Conservation (phyloP, 352 stramenopile genomes). For the Phytopythium chamaehyphon region DNA sequence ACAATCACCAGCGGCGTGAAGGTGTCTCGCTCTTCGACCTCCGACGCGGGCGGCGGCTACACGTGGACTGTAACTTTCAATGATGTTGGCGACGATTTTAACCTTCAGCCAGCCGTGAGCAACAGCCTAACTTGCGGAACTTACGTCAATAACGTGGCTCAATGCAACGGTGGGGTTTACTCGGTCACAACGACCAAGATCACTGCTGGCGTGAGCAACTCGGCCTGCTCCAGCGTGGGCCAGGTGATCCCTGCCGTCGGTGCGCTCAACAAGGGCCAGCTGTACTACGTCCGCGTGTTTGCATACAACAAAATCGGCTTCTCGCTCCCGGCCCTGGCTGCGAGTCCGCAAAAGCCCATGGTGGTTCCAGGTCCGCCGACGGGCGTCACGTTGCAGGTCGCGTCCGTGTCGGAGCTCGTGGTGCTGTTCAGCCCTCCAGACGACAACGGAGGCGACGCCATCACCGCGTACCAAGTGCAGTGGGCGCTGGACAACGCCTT, state of each 20-base stretch:
- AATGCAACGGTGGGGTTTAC: constrained; percentile 29
- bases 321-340: constrained; percentile 51
- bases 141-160: constrained; percentile 5
- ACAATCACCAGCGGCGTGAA: constrained; percentile 55
- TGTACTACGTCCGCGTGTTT: constrained; percentile 94
- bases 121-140: constrained; percentile 20
- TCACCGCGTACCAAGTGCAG: constrained; percentile 91
- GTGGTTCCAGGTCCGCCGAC: constrained; percentile 68
- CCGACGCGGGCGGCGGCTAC: constrained; percentile 46
- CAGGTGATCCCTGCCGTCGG: constrained; percentile 67
- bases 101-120: constrained; percentile 25
- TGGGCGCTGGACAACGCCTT: constrained; percentile 87
- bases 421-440: constrained; percentile 88
- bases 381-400: constrained; percentile 62
- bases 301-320: constrained; percentile 96
- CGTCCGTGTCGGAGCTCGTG: constrained; percentile 80
- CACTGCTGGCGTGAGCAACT: constrained; percentile 66
- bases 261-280: constrained; percentile 83
- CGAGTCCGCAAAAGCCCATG: constrained; percentile 71
- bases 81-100: constrained; percentile 80
- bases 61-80: constrained; percentile 91
- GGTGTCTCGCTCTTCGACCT: constrained; percentile 57
- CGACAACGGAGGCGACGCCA: constrained; percentile 78
- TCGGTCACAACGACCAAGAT: constrained; percentile 52
- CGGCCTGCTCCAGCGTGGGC: constrained; percentile 60